Percentiles rank a stretch among this genome's conserved stretches.
These are phyloP conservation scores for Pythium pyrilobum DNA, from an alignment of 352 stramenopile species.

Conservation along the genomic window DNA sequence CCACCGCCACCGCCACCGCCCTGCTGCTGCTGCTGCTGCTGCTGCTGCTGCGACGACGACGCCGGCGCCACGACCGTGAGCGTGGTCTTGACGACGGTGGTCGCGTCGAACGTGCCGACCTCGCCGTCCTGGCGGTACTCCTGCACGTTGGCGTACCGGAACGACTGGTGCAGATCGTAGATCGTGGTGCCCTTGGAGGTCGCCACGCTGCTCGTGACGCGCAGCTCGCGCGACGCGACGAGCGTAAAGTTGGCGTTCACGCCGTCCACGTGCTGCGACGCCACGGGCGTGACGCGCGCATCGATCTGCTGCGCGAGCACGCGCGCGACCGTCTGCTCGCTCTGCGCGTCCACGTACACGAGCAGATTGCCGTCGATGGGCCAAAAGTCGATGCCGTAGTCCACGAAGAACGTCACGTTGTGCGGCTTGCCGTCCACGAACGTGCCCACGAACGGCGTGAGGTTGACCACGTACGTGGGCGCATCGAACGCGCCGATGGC, in stretches of 20 bases:
- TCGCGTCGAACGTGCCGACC: constrained; percentile 40
- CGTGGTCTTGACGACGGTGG: constrained; percentile 29
- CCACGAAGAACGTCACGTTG: constrained; percentile 56
- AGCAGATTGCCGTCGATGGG: constrained; percentile 60
- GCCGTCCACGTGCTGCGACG: constrained; percentile 9
- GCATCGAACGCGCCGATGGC: constrained; percentile 64
- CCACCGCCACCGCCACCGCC: background rate
- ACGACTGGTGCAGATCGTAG: constrained; percentile 44
- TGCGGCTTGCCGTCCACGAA: constrained; percentile 44
- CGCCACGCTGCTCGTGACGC: constrained; percentile 43
- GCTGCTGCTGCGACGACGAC: background rate
- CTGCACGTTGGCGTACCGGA: constrained; percentile 47
- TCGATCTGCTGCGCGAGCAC: constrained; percentile 33
- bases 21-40: constrained; percentile 10
- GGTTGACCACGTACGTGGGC: constrained; percentile 67
- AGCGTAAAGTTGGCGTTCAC: constrained; percentile 47
- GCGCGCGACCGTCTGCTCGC: constrained; percentile 30
- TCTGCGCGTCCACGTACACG: constrained; percentile 39
- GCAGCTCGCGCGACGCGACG: constrained; percentile 29
- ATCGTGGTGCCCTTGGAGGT: constrained; percentile 50
- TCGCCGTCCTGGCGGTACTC: constrained; percentile 43
- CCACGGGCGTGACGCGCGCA: constrained; percentile 20
- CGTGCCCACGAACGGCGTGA: constrained; percentile 63
- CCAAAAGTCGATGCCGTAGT: constrained; percentile 68
- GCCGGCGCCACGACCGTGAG: constrained; percentile 12